phyloP scores from a whole-genome alignment of 257 asterid species.

The Osmanthus fragrans region DNA sequence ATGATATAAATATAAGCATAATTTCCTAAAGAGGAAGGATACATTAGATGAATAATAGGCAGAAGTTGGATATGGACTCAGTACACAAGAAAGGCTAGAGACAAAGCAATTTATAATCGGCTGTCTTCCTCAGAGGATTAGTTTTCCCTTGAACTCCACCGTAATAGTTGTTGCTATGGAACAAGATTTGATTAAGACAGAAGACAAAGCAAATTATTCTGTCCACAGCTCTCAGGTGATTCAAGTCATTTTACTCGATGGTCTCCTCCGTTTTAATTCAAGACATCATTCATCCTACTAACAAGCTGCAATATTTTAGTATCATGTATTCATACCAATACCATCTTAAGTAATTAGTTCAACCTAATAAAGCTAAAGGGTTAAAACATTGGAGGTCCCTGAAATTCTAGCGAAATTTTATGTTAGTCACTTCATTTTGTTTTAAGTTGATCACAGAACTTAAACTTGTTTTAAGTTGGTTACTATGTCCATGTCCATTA shows the following conservation, averaged over 20 bases:
- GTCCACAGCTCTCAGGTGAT: background rate
- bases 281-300: background rate
- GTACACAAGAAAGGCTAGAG: background rate
- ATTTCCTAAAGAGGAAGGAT: background rate
- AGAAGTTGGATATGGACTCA: slow-evolving; percentile 6
- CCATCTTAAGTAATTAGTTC: background rate
- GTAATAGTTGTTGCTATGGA: background rate
- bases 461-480: background rate
- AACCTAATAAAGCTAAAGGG: background rate
- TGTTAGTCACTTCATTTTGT: background rate
- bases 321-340: background rate
- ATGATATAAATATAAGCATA: background rate
- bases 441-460: background rate
- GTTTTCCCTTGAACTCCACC: background rate
- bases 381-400: background rate
- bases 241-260: background rate
- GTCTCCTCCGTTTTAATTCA: slow-evolving; percentile 7
- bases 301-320: background rate
- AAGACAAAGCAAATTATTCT: background rate
- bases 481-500: background rate
- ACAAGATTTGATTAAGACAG: background rate
- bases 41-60: background rate
- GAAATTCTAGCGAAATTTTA: background rate
- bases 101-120: background rate
- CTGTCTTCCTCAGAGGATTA: background rate